Evolutionary conservation across 192 early-diverging fungal species (phyloP), one percentile per base, ranked within the genome.

Genomic region (Paraglomus brasilianum): DNA sequence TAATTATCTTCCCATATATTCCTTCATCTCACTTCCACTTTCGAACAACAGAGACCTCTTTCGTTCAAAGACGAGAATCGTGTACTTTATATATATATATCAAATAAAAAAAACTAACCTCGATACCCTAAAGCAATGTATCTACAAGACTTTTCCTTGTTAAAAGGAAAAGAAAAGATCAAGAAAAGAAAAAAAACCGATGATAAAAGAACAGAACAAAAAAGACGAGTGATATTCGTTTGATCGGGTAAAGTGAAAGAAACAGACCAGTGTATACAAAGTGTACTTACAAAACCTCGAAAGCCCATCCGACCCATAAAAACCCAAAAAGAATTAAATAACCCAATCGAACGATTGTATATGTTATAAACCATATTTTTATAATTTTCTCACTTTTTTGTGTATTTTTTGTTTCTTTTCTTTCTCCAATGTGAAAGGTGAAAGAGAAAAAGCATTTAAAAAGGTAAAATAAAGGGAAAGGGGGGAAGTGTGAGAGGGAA

Each of bases 161-260:
- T 55, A 55, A 55, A 10, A 55, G 14, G 7, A 8, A 5, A 24
- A 55, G 15, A 8, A 14, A 55, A 21, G 36, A 55, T 30, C 22
- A 55, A 24, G 8, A 24, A 55, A 55, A 55, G 36, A 55, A 24
- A 8, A 19, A 22, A n/a, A 55, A 55, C 36, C 36, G 19, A 13
- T 42, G 36, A 60, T 41, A 36, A 60, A 60, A 41, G 38, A 60
- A 60, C 38, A 60, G 17, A 49, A 49, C 38, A 60, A 36, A 60
- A 60, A 15, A 40, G 3, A 41, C 36, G 11, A 60, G 38, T 17
- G 38, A 60, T 41, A 60, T 41, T n/a, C 38, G 38, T 60, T 13
- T 60, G 42, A 60, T 17, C 4, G 13, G 58, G 58, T 30, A 5
- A 40, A 14, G 36, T 13, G 1, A 5, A 17, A 41, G 41, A 59